phyloP scores from a whole-genome alignment of 2,329 filamentous ascomycete genomes.

The Pestalotiopsis sp. region DNA sequence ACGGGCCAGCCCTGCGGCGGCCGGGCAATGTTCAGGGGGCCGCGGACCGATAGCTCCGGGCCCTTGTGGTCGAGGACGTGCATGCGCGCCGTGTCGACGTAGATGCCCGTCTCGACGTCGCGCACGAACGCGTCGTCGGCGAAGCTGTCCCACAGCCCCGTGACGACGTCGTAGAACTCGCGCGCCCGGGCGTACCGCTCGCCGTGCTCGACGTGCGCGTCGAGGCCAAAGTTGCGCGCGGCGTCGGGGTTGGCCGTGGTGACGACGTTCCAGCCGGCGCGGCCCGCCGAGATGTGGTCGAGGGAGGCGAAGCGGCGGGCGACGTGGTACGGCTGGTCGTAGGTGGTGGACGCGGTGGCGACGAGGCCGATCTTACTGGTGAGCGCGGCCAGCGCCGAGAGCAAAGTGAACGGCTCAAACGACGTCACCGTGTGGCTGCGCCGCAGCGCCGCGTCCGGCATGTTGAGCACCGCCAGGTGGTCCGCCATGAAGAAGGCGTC shows the following conservation, averaged over 20 bases:
- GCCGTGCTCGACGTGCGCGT: slow-evolving; percentile 50
- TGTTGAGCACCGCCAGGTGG: slow-evolving; percentile 55
- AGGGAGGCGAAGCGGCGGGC: slow-evolving; percentile 55
- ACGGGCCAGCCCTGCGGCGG: slow-evolving; percentile 58
- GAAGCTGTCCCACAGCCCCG: slow-evolving; percentile 55
- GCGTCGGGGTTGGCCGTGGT: slow-evolving; percentile 55
- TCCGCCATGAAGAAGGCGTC: slow-evolving; percentile 61
- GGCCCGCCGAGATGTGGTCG: slow-evolving; percentile 51
- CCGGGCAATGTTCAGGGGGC: slow-evolving; percentile 53
- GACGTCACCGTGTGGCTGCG: slow-evolving; percentile 60
- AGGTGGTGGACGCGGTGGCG: slow-evolving; percentile 55
- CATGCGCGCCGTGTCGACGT: slow-evolving; percentile 51
- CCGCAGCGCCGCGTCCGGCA: slow-evolving; percentile 58
- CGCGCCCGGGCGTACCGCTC: slow-evolving; percentile 52
- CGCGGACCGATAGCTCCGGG: slow-evolving; percentile 45
- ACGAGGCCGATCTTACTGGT: slow-evolving; percentile 53
- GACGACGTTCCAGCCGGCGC: slow-evolving; percentile 57
- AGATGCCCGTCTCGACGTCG: slow-evolving; percentile 48
- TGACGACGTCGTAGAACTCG: slow-evolving; percentile 56
- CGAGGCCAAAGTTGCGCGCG: slow-evolving; percentile 51
- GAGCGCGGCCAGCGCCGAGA: slow-evolving; percentile 49
- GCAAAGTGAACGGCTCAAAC: slow-evolving; percentile 56
- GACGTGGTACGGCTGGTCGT: slow-evolving; percentile 55
- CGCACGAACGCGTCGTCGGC: slow-evolving; percentile 56
- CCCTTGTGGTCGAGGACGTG: slow-evolving; percentile 54